These are phyloP conservation scores for Psilocybe cyanescens DNA, from an alignment of 768 basidiomycete species.

Conservation along the genomic window DNA sequence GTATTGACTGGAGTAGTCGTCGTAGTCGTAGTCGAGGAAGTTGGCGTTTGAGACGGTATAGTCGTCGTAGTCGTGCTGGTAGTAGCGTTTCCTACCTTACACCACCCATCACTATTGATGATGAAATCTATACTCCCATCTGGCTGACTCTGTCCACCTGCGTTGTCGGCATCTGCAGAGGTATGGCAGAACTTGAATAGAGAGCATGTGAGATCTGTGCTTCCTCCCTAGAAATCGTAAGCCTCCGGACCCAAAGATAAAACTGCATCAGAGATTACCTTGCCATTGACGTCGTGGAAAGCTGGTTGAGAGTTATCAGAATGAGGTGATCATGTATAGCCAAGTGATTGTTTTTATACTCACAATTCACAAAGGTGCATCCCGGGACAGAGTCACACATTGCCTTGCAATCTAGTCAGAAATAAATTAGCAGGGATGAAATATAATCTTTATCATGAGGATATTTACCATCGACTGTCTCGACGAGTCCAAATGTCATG, in stretches of 20 bases:
- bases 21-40: background rate
- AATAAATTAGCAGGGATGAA: background rate
- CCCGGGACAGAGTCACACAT: slow-evolving; percentile 35
- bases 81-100: slow-evolving; percentile 24
- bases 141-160: slow-evolving; percentile 37
- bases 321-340: background rate
- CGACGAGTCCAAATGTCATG: slow-evolving; percentile 38
- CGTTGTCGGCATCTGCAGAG: slow-evolving; percentile 30
- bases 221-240: slow-evolving; percentile 28
- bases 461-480: slow-evolving; percentile 30
- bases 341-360: slow-evolving; percentile 5
- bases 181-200: slow-evolving; percentile 35
- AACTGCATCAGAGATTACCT: slow-evolving; percentile 23
- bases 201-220: slow-evolving; percentile 38
- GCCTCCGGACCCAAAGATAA: background rate
- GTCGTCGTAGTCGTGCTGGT: background rate
- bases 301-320: slow-evolving; percentile 18
- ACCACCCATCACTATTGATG: slow-evolving; percentile 34
- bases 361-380: slow-evolving; percentile 37
- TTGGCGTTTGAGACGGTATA: background rate
- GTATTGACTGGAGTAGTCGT: background rate
- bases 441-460: background rate
- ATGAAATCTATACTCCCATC: slow-evolving; percentile 36
- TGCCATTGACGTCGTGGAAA: slow-evolving; percentile 40
- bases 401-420: slow-evolving; percentile 31